A percentile compares a stretch with the other conserved stretches of the same genome.
Evolutionary conservation across 1,284 basidiomycete species (phyloP).

Genomic region (Cryptococcus floricola): DNA sequence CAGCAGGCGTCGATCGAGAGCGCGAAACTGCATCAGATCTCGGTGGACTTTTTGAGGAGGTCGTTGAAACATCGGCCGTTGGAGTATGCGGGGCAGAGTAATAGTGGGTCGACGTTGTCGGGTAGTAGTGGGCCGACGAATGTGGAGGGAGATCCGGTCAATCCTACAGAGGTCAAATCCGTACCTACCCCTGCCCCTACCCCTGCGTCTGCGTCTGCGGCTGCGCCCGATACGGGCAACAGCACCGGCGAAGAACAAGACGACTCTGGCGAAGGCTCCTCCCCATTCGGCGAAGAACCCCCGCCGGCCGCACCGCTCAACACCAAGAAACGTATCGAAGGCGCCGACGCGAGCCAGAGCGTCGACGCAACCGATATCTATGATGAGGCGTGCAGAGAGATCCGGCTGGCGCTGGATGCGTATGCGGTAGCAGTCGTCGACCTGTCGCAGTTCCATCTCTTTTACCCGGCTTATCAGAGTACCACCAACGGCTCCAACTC

Average conservation of each 20-base stretch:
- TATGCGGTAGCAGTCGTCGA: slow-evolving; percentile 41
- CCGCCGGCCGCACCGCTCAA: background rate
- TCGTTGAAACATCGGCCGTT: slow-evolving; percentile 32
- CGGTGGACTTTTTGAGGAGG: slow-evolving; percentile 42
- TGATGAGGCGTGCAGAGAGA: slow-evolving; percentile 38
- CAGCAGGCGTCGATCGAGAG: slow-evolving; percentile 30
- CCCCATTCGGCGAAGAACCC: background rate
- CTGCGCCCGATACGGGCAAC: background rate
- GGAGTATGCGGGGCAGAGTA: slow-evolving; percentile 19
- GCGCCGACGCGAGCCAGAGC: slow-evolving; percentile 23
- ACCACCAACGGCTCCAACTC: slow-evolving; percentile 20
- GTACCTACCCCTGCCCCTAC: too few species aligned
- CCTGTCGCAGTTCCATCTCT: slow-evolving; percentile 40
- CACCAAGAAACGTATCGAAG: slow-evolving; percentile 17
- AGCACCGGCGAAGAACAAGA: background rate
- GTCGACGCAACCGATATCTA: slow-evolving; percentile 26
- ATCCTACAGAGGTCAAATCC: too few species aligned
- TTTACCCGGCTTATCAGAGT: slow-evolving; percentile 38
- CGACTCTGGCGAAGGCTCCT: background rate
- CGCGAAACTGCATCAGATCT: slow-evolving; percentile 43
- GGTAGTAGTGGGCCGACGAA: background rate
- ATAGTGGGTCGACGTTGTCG: background rate
- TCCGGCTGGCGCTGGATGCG: slow-evolving; percentile 33
- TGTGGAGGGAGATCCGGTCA: too few species aligned
- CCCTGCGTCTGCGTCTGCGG: too few species aligned